phyloP scores from a whole-genome alignment of 345 rosid species.

The Hirschfeldia incana region DNA sequence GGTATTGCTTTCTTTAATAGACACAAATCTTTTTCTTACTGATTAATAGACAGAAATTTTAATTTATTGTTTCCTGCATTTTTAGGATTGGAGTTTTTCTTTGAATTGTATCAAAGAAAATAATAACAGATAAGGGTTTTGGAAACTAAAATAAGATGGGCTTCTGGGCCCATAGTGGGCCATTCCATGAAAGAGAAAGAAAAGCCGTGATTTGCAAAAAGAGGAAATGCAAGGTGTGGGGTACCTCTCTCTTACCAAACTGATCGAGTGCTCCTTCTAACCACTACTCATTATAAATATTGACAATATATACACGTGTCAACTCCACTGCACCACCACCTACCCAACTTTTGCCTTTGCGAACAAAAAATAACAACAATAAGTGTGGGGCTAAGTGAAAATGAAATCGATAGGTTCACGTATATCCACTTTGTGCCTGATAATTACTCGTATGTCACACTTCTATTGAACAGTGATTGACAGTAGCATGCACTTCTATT shows the following conservation, averaged over 20 bases:
- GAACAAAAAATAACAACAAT: slow-evolving; percentile 1
- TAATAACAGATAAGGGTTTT: not conserved
- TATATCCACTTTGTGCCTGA: too few relatives aligned
- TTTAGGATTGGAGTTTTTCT: not conserved
- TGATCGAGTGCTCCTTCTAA: slow-evolving; percentile 26
- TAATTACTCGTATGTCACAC: too few relatives aligned
- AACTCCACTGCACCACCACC: not conserved
- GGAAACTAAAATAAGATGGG: not conserved
- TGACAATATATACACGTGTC: slow-evolving; percentile 25
- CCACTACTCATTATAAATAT: slow-evolving; percentile 34
- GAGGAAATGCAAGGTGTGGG: slow-evolving; percentile 33
- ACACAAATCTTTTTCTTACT: not conserved
- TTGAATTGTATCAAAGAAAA: not conserved
- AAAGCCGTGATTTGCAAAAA: not conserved
- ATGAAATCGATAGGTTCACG: not conserved
- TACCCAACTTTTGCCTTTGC: slow-evolving; percentile 5
- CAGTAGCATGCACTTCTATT: too few relatives aligned
- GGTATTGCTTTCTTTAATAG: not conserved
- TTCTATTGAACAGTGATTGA: too few relatives aligned
- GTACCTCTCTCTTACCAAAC: slow-evolving; percentile 35
- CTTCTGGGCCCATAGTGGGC: slow-evolving; percentile 32
- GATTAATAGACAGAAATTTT: not conserved
- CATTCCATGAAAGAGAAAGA: slow-evolving; percentile 5
- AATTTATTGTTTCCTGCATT: not conserved
- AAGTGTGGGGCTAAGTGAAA: not conserved